Percentiles rank a stretch among this genome's conserved stretches.
Conservation (phyloP, 345 rosid species). For the thale cress (Arabidopsis thaliana) region TAIR10.1 NC_003070.9:6991501-6992000, state of each 20-base stretch:
- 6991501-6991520: slow-evolving; percentile 77
- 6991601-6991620: slow-evolving; percentile 87
- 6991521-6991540: slow-evolving; percentile 82
- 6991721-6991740: slow-evolving; percentile 15
- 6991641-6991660: slow-evolving; percentile 47
- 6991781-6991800: slow-evolving; percentile 70
- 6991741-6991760: background rate
- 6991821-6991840: slow-evolving; percentile 83
- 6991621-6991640: slow-evolving; percentile 52
- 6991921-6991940: slow-evolving; percentile 1
- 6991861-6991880: slow-evolving; percentile 55
- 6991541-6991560: slow-evolving; percentile 61
- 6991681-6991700: slow-evolving; percentile 77
- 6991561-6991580: slow-evolving; percentile 63
- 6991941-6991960: background rate
- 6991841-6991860: slow-evolving; percentile 70
- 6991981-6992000: slow-evolving; percentile 73
- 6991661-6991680: slow-evolving; percentile 70
- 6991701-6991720: slow-evolving; percentile 95
- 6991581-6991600: slow-evolving; percentile 83
- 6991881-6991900: slow-evolving; percentile 71
- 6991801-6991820: slow-evolving; percentile 65
- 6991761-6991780: background rate
- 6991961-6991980: background rate
- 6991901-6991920: slow-evolving; percentile 50